Base-by-base conservation (phyloP, 257 asterid genomes). In the Oldenlandia corymbosa region DNA sequence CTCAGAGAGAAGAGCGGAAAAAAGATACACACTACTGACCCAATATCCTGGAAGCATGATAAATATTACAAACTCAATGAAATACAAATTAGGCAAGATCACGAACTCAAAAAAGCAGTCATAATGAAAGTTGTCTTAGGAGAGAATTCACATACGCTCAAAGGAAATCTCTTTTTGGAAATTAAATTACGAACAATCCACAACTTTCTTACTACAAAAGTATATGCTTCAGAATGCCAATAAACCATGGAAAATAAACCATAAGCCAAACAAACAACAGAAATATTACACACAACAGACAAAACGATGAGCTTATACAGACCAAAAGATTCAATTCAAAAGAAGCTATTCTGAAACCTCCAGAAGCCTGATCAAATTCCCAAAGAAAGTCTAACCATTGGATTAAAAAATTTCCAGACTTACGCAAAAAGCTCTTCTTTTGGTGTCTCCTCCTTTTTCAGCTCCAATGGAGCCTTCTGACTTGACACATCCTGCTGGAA, bases 401-500 rank as follows among this genome's bases (percentile, higher is more conserved):
- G n/a, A 17, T 13, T 32, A 31, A 69, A 28, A 60, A 10, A 31
- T 16, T 53, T 32, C 5, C 20, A 17, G 30, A 52, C 68, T 61
- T 20, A 69, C 74, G 10, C 32, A 42, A 16, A 2, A 18, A n/a
- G 69, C 12, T 56, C 57, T 56, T 53, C 74, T 30, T 47, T n/a
- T n/a, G n/a, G n/a, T n/a, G n/a, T n/a, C n/a, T n/a, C n/a, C n/a
- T n/a, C n/a, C n/a, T n/a, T 69, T 61, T 54, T 54, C 11, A 55
- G 28, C 69, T 62, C 32, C 43, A n/a, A n/a, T 12, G 58, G 12
- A 17, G 1, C 10, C 46, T 69, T 69, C 47, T 51, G 64, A 34
- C 68, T 62, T 36, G 59, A 55, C 7, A 69, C 69, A 32, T 69
- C 68, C 68, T 69, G 68, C 61, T n/a, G 34, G 30, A 49, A 14